Base-by-base conservation (phyloP, 495 filamentous ascomycete species). In the Xylaria acuta region DNA sequence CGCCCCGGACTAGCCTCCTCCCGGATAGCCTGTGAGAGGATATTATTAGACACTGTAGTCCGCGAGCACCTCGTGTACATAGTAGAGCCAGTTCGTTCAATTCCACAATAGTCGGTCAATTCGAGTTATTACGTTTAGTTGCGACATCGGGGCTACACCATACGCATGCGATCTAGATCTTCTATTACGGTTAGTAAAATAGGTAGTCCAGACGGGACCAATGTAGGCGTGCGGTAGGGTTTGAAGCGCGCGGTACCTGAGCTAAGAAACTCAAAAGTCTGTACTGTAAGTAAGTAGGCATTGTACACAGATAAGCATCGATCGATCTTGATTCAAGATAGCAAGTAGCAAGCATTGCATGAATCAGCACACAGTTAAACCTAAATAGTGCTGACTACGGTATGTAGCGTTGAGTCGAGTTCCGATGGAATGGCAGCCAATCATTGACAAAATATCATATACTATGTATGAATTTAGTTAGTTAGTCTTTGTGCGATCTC, bases 71-170 rank as follows among this genome's bases (percentile, higher is more conserved):
- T 60, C 34, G 58, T 40, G 58, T n/a, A n/a, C n/a, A n/a, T n/a
- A n/a, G n/a, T 38, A 32, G 34, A 64, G 6, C 36, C 22, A 18
- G 11, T 9, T 63, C 9, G 22, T 45, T 18, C 20, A 43, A 20
- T 27, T 54, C 5, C 16, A 64, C 58, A 54, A 40, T 22, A 64
- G 45, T 45, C 59, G 43, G 68, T 64, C 68, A 64, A 41, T 16
- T 56, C 65, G 43, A 54, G 65, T 67, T 41, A 49, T 65, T 65
- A 45, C 41, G 63, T 65, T 47, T 60, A 53, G 22, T 36, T 60
- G 66, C 66, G 66, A 59, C 36, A 30, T 45, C 66, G 66, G 40
- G 40, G 20, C 12, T 22, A 14, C n/a, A 43, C 51, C 25, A 27
- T 34, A 45, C 64, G 65, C 51, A 56, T 67, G 49, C 34, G 49